Evolutionary conservation across 306 rosid species (phyloP), one percentile per base, ranked within the genome.

Genomic region (Rosa rugosa): DNA sequence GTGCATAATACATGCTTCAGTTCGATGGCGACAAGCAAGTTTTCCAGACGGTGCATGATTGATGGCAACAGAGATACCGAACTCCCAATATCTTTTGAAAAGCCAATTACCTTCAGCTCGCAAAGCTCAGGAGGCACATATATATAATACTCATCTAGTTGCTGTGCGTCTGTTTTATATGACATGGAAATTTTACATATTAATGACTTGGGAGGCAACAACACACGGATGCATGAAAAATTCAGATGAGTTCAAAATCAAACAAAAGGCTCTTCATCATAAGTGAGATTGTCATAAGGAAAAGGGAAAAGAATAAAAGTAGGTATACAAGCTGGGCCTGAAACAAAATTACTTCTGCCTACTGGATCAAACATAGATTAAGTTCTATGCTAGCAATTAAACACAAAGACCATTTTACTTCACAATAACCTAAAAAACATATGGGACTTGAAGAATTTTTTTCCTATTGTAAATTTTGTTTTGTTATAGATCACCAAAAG

Each of bases 71-170:
- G 80, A 83, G 97, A 95, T 81, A 95, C 64, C 66, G 99, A 92
- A 86, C 99, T 95, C 36, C 98, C 99, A 25, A 95, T 86, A 77
- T 95, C 97, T 85, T 95, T 95, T 7, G 99, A 91, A 89, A 95
- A 95, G 72, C 98, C 97, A 41, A 83, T 69, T 81, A 95, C 80
- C 87, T 95, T 95, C 85, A 95, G 83, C 51, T 95, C 89, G 80
- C 96, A 95, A 71, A 91, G 76, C 86, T 95, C 98, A 6, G 99
- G 99, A 71, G 98, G 97, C 78, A 95, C 83, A 82, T 77, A 51
- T 63, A 68, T 67, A 18, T 91, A 83, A 85, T 82, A 85, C 79
- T 93, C 99, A 82, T 87, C 87, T 80, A 90, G 84, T 71, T 84
- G 83, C 36, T 63, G 84, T 44, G 96, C 67, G 75, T 85, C 98